phyloP scores from a whole-genome alignment of 2,329 filamentous ascomycete species.

The Aspergillus persii region DNA sequence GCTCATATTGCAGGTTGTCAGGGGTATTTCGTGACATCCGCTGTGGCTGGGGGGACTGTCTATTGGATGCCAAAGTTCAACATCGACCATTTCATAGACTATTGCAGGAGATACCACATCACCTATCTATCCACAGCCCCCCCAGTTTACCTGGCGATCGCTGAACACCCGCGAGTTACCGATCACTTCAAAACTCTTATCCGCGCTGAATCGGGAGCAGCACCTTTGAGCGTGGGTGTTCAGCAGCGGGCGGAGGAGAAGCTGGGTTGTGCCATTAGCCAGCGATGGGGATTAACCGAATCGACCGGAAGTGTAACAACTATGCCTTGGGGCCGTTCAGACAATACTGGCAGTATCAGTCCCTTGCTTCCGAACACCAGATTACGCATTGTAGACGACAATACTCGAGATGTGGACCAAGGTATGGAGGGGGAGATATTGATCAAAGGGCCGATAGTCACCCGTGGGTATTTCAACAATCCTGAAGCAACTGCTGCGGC shows the following conservation, averaged over 20 bases:
- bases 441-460: conserved; percentile 15
- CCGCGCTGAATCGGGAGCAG: conserved; percentile 53
- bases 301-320: conserved; percentile 16
- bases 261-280: conserved; percentile 35
- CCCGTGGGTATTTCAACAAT: conserved; percentile 14
- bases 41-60: conserved; percentile 48
- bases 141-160: conserved; percentile 59
- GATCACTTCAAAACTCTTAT: conserved; percentile 55
- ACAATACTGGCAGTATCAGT: conserved; percentile 15
- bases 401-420: conserved; percentile 6
- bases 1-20: conserved; percentile 50
- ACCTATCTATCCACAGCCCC: conserved; percentile 60
- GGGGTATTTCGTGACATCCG: conserved; percentile 47
- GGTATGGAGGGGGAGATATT: conserved; percentile 13
- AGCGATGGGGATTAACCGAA: conserved; percentile 17
- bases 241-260: conserved; percentile 53
- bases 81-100: conserved; percentile 54
- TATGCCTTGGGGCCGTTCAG: conserved; percentile 13
- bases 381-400: conserved; percentile 11
- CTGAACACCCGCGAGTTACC: conserved; percentile 55
- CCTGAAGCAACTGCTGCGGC: conserved; percentile 10
- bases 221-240: conserved; percentile 55
- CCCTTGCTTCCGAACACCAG: conserved; percentile 15
- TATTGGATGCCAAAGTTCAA: conserved; percentile 66
- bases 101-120: conserved; percentile 51